A percentile compares a stretch with the other conserved stretches of the same genome.
Evolutionary conservation across 1,139 yeast genomes (phyloP).

Genomic region (Saccharomyces hybrid): DNA sequence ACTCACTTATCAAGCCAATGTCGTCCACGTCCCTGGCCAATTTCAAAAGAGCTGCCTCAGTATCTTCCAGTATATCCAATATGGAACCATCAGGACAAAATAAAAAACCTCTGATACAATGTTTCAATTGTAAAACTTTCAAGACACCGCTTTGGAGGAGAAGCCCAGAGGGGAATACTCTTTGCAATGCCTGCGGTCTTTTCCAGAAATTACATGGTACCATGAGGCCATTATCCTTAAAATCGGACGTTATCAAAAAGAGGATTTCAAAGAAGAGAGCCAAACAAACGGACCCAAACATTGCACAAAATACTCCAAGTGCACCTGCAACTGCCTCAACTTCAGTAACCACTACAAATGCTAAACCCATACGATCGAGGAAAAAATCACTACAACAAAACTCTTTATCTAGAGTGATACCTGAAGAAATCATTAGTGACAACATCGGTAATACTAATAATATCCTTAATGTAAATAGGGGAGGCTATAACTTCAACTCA

Average conservation of each 20-base stretch:
- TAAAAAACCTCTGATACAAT: conserved; percentile 34
- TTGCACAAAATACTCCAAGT: not conserved
- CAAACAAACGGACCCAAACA: conserved; percentile 7
- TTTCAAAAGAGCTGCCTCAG: conserved; percentile 21
- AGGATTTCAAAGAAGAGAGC: conserved; percentile 40
- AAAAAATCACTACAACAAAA: not conserved
- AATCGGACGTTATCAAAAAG: conserved; percentile 90
- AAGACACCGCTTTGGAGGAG: conserved; percentile 96
- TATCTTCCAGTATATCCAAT: conserved; percentile 7
- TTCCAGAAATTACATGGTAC: conserved; percentile 91
- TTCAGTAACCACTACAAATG: conserved; percentile 9
- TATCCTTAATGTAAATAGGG: not conserved
- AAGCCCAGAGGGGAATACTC: conserved; percentile 85
- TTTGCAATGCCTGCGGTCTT: conserved; percentile 94
- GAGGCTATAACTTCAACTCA: not conserved
- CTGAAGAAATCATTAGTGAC: not conserved
- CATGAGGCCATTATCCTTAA: conserved; percentile 82
- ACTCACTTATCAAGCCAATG: conserved; percentile 22
- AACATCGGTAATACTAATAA: not conserved
- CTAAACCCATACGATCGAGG: conserved; percentile 1
- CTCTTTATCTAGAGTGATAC: not conserved
- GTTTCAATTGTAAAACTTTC: conserved; percentile 87
- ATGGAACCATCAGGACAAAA: conserved; percentile 4
- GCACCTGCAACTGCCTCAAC: conserved; percentile 11
- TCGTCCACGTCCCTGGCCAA: conserved; percentile 26